Evolutionary conservation across 257 asterid genomes (phyloP).

Genomic region (Gardenia jasminoides): DNA sequence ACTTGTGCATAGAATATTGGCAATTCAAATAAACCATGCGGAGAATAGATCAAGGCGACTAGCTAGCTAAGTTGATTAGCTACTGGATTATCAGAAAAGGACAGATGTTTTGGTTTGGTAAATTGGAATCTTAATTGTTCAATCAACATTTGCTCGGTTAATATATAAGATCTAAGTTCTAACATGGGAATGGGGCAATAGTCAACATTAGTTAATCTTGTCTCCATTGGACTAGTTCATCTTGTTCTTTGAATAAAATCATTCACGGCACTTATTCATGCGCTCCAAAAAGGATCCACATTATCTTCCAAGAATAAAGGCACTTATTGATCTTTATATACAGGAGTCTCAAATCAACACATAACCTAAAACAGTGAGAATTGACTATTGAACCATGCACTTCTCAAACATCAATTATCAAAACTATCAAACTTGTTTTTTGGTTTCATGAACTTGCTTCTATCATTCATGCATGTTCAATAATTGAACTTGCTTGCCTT

Average conservation of each 20-base stretch:
- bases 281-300: slow-evolving; percentile 1
- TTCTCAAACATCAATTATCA: background rate
- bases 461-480: slow-evolving; percentile 19
- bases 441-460: slow-evolving; percentile 1
- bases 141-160: background rate
- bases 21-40: background rate
- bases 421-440: background rate
- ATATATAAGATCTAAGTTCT: background rate
- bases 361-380: background rate
- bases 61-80: background rate
- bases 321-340: background rate
- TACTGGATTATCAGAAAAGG: background rate
- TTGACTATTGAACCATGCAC: background rate
- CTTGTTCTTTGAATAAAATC: background rate
- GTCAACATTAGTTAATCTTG: slow-evolving; percentile 8
- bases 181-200: background rate
- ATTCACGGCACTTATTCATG: background rate
- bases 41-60: background rate
- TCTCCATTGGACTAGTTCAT: background rate
- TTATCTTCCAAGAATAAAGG: slow-evolving; percentile 12
- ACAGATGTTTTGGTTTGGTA: background rate
- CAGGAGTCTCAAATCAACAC: background rate
- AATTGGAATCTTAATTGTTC: background rate
- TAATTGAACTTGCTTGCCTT: slow-evolving; percentile 23
- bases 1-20: background rate